Evolutionary conservation across 306 rosid genomes (phyloP).

Genomic region (Lotus japonicus): DNA sequence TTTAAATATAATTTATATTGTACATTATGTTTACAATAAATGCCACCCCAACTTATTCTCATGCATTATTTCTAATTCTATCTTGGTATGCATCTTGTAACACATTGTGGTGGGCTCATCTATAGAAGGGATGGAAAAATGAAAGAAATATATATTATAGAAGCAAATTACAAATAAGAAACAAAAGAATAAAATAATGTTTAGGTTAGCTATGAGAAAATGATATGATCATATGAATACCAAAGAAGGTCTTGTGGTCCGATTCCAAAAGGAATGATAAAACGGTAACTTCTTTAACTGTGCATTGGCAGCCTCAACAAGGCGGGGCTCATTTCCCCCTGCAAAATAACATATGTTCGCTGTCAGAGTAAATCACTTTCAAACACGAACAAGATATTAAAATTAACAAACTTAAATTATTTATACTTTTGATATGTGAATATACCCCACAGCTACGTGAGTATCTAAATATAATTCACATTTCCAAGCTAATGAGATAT

Average conservation of each 20-base stretch:
- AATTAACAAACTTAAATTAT: not conserved
- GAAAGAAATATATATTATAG: not conserved
- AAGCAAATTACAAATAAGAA: not conserved
- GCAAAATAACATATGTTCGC: slow-evolving; percentile 19
- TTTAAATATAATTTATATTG: not conserved
- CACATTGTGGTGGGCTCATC: not conserved
- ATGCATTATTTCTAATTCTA: not conserved
- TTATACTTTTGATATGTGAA: not conserved
- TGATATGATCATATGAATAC: slow-evolving; percentile 36
- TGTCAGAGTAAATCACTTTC: not conserved
- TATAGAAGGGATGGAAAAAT: not conserved
- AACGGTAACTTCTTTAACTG: slow-evolving; percentile 90
- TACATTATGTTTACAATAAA: not conserved
- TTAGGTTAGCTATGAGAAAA: not conserved
- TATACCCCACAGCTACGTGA: not conserved
- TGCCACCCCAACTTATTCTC: not conserved
- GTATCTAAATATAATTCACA: too few relatives aligned
- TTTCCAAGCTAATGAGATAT: not conserved
- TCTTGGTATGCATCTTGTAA: not conserved
- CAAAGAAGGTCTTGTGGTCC: slow-evolving; percentile 90
- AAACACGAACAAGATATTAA: not conserved
- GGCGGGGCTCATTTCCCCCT: slow-evolving; percentile 91
- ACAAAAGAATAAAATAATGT: not conserved
- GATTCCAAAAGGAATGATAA: slow-evolving; percentile 99
- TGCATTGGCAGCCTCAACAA: slow-evolving; percentile 73